Evolutionary conservation across 176 grass and related monocot species (phyloP).

Genomic region (Juncus inflexus): DNA sequence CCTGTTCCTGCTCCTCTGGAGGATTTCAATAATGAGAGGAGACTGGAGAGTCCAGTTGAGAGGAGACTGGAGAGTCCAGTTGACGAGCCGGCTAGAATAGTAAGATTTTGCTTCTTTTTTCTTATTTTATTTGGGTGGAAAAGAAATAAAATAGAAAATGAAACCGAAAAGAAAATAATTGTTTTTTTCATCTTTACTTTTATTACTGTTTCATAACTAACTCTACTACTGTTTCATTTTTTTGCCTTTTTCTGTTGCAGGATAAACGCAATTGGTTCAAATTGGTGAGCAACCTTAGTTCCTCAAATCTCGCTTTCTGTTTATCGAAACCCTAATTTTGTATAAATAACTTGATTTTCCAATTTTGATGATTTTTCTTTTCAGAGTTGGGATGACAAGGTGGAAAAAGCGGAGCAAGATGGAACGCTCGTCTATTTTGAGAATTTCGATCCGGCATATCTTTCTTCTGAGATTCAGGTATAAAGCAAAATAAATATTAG

Average conservation of each 20-base stretch:
- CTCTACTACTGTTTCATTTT: slow-evolving; percentile 23
- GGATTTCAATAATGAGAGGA: not conserved
- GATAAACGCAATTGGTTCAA: slow-evolving; percentile 9
- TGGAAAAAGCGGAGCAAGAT: slow-evolving; percentile 39
- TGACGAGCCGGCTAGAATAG: too few relatives aligned
- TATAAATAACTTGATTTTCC: slow-evolving; percentile 8
- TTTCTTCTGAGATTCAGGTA: slow-evolving; percentile 76
- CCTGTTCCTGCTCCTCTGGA: not conserved
- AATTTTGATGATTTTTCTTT: slow-evolving; percentile 27
- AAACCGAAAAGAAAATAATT: too few relatives aligned
- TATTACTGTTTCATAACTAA: too few relatives aligned
- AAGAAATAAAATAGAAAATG: too few relatives aligned
- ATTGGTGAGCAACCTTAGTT: not conserved
- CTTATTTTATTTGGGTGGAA: too few relatives aligned
- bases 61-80: too few relatives aligned
- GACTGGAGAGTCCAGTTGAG: too few relatives aligned
- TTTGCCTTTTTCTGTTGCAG: slow-evolving; percentile 7
- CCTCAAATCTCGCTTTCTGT: not conserved
- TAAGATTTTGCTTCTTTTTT: too few relatives aligned
- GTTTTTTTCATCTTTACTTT: too few relatives aligned
- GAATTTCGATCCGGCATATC: slow-evolving; percentile 74
- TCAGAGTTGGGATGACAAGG: slow-evolving; percentile 53
- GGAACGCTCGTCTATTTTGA: slow-evolving; percentile 69
- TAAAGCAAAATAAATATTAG: not conserved
- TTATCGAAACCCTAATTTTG: slow-evolving; percentile 4